Evolutionary conservation across 192 early-diverging fungal genomes (phyloP), one percentile per base, ranked within the genome.

Genomic region (Entrophospora sp.): DNA sequence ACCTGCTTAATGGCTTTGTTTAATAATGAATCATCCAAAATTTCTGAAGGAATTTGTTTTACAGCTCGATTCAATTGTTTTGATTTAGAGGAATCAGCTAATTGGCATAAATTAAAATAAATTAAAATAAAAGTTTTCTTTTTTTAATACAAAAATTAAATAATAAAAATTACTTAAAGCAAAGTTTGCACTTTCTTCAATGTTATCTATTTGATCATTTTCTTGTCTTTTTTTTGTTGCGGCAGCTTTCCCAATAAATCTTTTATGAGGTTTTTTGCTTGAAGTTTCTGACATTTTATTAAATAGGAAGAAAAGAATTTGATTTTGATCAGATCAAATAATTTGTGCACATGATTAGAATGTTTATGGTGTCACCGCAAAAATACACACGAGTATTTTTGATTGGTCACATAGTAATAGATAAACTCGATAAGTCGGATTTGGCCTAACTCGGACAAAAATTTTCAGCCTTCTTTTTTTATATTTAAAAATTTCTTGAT

Each of bases 1-100:
- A 84, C 80, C 53, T 86, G 80, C 49, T 85, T 77, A 51, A 98
- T 91, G 4, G 93, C 89, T 45, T 88, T 82, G 72, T 93, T 95
- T 20, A 98, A 78, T 36, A 80, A 71, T 44, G 76, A 71, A 65
- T 98, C 85, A 55, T 89, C 82, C 16, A 94, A 74, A 38, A 98
- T 95, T 18, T 89, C 86, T 6, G 85, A 80, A 4, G 96, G 94
- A 42, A 97, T 82, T 56, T 91, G 89, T 69, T 90, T 89, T 20
- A 77, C 84, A 31, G 86, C 64, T 49, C 84, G 38, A 45, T n/a
- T 45, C 3, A 16, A 10, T 31, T 31, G 3, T 16, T 57, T 18
- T 32, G 18, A 36, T 31, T 35, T 28, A 18, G n/a, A n/a, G 34
- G 6, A 57, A 20, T 13, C n/a, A 36, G n/a, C 36, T 35, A 10